Evolutionary conservation across 208 protist genomes (phyloP), one percentile per base, ranked within the genome.

Genomic region (Leptomonas pyrrhocoris): DNA sequence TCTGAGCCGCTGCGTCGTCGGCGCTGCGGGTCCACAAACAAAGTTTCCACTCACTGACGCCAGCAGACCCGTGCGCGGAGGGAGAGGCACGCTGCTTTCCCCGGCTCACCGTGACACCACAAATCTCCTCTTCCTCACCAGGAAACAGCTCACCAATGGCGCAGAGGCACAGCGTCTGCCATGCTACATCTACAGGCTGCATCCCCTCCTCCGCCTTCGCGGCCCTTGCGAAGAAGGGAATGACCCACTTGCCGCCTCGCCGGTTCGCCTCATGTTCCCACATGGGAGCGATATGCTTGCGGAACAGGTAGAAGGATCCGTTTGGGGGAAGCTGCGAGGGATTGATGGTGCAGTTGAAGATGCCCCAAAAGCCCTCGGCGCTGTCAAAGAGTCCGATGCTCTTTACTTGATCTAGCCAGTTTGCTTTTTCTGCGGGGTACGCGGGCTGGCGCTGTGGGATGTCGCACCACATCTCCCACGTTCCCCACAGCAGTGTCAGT

Each of bases 211-310:
- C 65, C 11, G 15, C 23, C 51, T 55, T 60, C 36, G 63, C 38
- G 54, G 51, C 27, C 19, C 70, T 63, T 53, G 56, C 19, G 1
- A 73, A 71, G 55, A 97, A 94, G 19, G 81, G 55, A 18, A 91
- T 60, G 13, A 96, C 79, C 93, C 93, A 97, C 70, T 92, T 89
- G 0, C 93, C 93, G 2, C 93, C 91, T 0, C 89, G 82, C 8
- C 90, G 84, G 73, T 96, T 96, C 43, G 90, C 90, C 78, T 94
- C 89, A 63, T 96, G 89, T 63, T 97, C 93, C 91, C 93, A 97
- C 86, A 95, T 94, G 21, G 93, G 93, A 11, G 88, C 84, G 55
- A 97, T 94, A 78, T 94, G 79, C 40, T 92, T 85, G 71, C 89
- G 88, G 58, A 97, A 94, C 25, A 97, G 74, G 56, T 96, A 94